phyloP scores from a whole-genome alignment of 805 yeast genomes.

The Yamadazyma sp. region DNA sequence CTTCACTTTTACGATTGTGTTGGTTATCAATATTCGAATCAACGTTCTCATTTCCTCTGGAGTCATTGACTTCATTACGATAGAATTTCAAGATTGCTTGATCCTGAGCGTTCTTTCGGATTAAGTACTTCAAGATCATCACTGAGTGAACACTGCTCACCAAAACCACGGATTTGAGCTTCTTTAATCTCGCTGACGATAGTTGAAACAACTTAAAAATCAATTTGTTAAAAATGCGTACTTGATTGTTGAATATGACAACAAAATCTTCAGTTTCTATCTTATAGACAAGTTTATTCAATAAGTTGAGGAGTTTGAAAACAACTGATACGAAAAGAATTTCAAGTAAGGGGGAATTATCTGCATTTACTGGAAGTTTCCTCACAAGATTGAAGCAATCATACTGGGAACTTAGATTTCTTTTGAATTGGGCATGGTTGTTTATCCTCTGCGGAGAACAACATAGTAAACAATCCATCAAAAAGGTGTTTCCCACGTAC shows the following conservation, averaged over 20 bases:
- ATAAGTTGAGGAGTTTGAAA: slow-evolving; percentile 25
- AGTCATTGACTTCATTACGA: neutral
- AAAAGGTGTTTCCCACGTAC: slow-evolving; percentile 16
- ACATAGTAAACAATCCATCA: slow-evolving; percentile 31
- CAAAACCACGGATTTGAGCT: slow-evolving; percentile 21
- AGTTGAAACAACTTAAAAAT: slow-evolving; percentile 19
- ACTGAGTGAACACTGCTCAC: slow-evolving; percentile 33
- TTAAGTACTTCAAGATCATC: slow-evolving; percentile 28
- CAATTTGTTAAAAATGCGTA: slow-evolving; percentile 31
- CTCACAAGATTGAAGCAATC: slow-evolving; percentile 10
- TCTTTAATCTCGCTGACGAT: slow-evolving; percentile 9
- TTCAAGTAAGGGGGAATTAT: slow-evolving; percentile 23
- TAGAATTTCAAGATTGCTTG: neutral
- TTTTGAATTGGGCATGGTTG: slow-evolving; percentile 7
- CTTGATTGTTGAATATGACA: slow-evolving; percentile 29
- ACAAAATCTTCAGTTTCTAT: neutral
- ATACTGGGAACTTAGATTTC: slow-evolving; percentile 23
- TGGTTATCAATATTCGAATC: too few species aligned
- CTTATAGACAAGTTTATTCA: slow-evolving; percentile 14
- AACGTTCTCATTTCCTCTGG: too few species aligned
- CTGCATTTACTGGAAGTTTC: slow-evolving; percentile 3
- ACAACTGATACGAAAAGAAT: slow-evolving; percentile 31
- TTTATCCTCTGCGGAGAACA: slow-evolving; percentile 23
- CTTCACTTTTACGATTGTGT: too few species aligned
- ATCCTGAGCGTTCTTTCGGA: slow-evolving; percentile 17